phyloP scores from a whole-genome alignment of 73 alveolate genomes.

The Uronychia binucleata region DNA sequence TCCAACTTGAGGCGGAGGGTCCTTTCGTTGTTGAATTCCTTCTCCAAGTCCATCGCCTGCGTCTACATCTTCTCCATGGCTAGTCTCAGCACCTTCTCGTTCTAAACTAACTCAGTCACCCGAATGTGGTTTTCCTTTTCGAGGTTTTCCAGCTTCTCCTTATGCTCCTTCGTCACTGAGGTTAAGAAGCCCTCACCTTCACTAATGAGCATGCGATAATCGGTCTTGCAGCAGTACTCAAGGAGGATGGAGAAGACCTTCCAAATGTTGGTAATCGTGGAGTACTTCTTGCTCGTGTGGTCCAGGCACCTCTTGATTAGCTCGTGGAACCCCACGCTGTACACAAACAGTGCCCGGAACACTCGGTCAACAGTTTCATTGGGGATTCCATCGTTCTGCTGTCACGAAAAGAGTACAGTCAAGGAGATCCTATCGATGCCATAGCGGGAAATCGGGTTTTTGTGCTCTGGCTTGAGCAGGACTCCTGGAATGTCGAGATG shows the following conservation, averaged over 20 bases:
- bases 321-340: conserved; percentile 74
- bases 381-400: conserved; percentile 47
- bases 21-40: conserved; percentile 41
- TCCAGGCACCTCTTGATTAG: conserved; percentile 50
- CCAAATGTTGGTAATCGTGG: conserved; percentile 52
- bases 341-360: conserved; percentile 69
- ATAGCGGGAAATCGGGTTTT: conserved; percentile 46
- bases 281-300: conserved; percentile 47
- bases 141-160: conserved; percentile 19
- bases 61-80: conserved; percentile 34
- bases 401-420: background rate
- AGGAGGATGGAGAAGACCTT: conserved; percentile 66
- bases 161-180: conserved; percentile 20
- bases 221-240: conserved; percentile 74
- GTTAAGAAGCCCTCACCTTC: conserved; percentile 12
- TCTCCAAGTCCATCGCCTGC: conserved; percentile 42
- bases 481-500: conserved; percentile 44
- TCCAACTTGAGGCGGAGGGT: conserved; percentile 46
- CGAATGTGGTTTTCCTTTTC: conserved; percentile 42
- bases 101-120: conserved; percentile 23
- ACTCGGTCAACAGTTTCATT: conserved; percentile 61
- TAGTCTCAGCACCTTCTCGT: conserved; percentile 28
- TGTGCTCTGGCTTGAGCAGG: conserved; percentile 29
- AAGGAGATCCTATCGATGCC: conserved; percentile 46
- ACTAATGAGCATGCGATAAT: conserved; percentile 65